Percentiles rank a stretch among this genome's conserved stretches.
These are phyloP conservation scores for Aspergillus sp. DNA, from an alignment of 2,329 filamentous ascomycete genomes.

Conservation along the genomic window DNA sequence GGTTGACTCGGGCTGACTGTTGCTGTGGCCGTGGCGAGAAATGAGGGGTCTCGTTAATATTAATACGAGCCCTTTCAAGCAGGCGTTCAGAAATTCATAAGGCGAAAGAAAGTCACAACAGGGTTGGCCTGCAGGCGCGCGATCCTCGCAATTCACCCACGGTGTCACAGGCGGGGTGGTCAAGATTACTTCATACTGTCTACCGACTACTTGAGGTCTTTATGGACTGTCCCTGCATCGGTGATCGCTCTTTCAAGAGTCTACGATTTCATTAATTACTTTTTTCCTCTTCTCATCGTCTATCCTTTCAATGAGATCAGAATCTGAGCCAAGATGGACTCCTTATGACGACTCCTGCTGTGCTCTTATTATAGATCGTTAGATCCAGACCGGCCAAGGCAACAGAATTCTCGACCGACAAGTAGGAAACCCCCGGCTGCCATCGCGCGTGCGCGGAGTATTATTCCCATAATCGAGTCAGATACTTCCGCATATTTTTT, in stretches of 20 bases:
- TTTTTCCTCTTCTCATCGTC: neutral
- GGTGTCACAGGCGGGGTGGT: neutral
- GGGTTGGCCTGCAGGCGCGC: neutral
- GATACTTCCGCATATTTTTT: neutral
- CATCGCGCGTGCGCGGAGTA: neutral
- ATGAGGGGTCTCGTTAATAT: neutral
- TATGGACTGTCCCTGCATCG: too few species aligned
- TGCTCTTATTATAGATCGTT: slow-evolving; percentile 7
- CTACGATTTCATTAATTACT: neutral
- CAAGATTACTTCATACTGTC: neutral
- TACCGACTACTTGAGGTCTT: too few species aligned
- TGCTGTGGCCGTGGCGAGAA: slow-evolving; percentile 4
- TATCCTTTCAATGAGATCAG: neutral
- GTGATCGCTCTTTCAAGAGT: too few species aligned
- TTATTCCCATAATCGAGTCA: neutral
- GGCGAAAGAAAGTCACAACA: neutral
- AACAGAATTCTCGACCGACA: slow-evolving; percentile 9
- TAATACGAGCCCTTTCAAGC: neutral
- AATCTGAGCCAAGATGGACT: slow-evolving; percentile 1
- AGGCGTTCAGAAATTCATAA: neutral
- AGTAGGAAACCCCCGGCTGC: neutral
- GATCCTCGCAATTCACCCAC: neutral
- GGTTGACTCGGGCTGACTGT: neutral
- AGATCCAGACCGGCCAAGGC: slow-evolving; percentile 9
- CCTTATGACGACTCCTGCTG: slow-evolving; percentile 4